Evolutionary conservation across 106 monocot species (phyloP).

Genomic region (Vanilla planifolia): DNA sequence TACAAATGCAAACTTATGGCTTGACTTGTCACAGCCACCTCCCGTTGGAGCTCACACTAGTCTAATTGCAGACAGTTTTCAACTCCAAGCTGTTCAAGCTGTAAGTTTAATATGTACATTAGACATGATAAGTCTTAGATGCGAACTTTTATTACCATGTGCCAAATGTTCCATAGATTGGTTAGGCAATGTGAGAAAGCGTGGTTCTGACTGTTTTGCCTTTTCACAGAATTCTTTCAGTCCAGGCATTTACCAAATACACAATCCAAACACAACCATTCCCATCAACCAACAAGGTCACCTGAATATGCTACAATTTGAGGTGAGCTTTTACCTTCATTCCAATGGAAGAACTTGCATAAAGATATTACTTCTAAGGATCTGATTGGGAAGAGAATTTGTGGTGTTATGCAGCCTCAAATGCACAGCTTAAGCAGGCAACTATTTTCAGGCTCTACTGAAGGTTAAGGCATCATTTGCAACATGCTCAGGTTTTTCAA

Average conservation of each 20-base stretch:
- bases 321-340: conserved; percentile 1
- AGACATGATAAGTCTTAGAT: neutral
- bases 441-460: conserved; percentile 10
- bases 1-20: conserved; percentile 1
- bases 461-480: conserved; percentile 7
- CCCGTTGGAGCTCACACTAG: conserved; percentile 3
- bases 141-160: neutral
- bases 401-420: neutral
- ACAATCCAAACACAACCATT: conserved; percentile 1
- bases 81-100: conserved; percentile 7
- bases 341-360: neutral
- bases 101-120: neutral
- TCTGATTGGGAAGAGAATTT: neutral
- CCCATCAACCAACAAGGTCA: conserved; percentile 8
- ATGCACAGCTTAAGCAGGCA: conserved; percentile 11
- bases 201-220: neutral
- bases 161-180: neutral
- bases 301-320: conserved; percentile 10
- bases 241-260: conserved; percentile 5
- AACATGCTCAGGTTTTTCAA: neutral
- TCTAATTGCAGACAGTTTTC: conserved; percentile 6
- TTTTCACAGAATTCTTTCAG: conserved; percentile 7
- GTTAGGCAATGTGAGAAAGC: neutral
- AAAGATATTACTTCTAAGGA: neutral
- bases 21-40: conserved; percentile 7